Evolutionary conservation across 441 rosid genomes (phyloP).

Genomic region (Heliophila coronopifolia): DNA sequence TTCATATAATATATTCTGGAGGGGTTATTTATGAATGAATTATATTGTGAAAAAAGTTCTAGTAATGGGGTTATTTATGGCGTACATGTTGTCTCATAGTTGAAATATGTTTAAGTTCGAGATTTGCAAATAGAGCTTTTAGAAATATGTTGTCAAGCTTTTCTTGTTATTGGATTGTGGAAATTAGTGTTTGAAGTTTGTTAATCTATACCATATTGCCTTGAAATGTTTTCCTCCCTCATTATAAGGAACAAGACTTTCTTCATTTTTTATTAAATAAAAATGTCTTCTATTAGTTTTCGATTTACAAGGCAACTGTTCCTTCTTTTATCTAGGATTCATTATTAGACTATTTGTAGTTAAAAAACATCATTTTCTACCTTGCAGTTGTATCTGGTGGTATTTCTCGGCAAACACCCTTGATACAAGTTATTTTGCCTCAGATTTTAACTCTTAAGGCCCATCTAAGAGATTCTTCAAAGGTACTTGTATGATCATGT

Average conservation of each 20-base stretch:
- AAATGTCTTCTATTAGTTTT: background rate
- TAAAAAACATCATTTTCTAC: constrained; percentile 15
- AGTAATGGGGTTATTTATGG: background rate
- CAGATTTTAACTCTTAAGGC: constrained; percentile 77
- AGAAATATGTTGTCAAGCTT: background rate
- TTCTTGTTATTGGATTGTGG: constrained; percentile 5
- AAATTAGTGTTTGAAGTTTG: constrained; percentile 1
- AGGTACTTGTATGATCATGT: too few species aligned
- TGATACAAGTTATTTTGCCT: constrained; percentile 91
- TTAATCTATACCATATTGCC: background rate
- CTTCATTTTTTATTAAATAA: background rate
- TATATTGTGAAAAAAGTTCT: background rate
- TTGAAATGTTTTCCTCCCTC: constrained; percentile 6
- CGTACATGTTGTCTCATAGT: background rate
- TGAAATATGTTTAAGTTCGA: constrained; percentile 10
- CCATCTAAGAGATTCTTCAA: constrained; percentile 76
- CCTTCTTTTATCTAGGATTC: background rate
- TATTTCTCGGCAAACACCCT: constrained; percentile 68
- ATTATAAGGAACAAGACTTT: constrained; percentile 6
- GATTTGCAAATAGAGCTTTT: constrained; percentile 1
- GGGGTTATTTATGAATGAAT: background rate
- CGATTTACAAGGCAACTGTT: background rate
- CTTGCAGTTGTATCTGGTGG: constrained; percentile 89
- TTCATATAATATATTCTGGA: too few species aligned
- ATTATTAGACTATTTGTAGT: constrained; percentile 5